These are phyloP conservation scores for Lasiosphaeria hispida DNA, from an alignment of 495 filamentous ascomycete genomes.

Conservation along the genomic window DNA sequence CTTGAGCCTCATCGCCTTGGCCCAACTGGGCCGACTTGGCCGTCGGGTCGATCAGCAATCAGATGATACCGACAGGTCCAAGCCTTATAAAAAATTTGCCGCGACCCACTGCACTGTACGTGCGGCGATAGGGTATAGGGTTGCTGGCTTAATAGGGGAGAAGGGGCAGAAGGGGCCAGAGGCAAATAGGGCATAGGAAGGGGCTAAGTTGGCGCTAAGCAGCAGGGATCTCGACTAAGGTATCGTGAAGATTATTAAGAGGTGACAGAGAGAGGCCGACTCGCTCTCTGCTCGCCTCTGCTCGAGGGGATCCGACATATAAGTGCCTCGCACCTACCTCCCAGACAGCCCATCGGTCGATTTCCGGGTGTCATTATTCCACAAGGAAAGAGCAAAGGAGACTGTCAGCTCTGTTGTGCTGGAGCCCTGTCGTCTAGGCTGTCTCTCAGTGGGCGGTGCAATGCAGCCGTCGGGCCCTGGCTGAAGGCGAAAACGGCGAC, in stretches of 20 bases:
- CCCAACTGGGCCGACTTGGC: neutral
- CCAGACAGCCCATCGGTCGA: neutral
- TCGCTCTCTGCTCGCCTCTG: neutral
- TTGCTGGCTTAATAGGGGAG: neutral
- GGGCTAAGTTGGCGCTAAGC: conserved; percentile 11
- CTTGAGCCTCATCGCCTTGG: conserved; percentile 6
- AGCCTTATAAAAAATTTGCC: conserved; percentile 6
- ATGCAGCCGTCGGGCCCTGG: no score
- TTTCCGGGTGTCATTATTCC: no score
- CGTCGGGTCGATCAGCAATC: no score
- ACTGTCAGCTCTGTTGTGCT: no score
- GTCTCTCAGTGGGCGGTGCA: no score
- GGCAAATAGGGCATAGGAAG: neutral
- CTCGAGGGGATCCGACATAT: neutral
- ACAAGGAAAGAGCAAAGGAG: no score
- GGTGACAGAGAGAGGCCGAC: conserved; percentile 10
- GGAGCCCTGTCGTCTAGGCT: no score
- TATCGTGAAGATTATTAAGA: conserved; percentile 15
- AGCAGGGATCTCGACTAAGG: conserved; percentile 18
- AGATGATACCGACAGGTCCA: neutral
- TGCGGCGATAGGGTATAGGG: no score
- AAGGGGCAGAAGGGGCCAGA: neutral
- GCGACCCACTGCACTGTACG: neutral
- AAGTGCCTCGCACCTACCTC: neutral
- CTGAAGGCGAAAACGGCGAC: no score